A percentile compares a stretch with the other conserved stretches of the same genome.
These are phyloP conservation scores for Leishmania gerbilli DNA, from an alignment of 208 protist genomes.

Conservation along the genomic window DNA sequence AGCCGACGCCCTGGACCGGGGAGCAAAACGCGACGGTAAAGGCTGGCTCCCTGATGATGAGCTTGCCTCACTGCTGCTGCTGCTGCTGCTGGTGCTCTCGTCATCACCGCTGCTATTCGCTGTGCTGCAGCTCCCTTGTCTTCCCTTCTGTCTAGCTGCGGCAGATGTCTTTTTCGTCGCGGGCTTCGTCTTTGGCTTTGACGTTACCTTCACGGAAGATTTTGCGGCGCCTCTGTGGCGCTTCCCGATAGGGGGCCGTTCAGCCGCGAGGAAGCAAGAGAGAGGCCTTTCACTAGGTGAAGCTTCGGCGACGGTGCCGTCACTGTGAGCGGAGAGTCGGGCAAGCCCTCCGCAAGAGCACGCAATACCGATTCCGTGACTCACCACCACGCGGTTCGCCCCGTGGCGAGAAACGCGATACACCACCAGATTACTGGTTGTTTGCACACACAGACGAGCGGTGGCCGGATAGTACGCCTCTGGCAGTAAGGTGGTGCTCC, in stretches of 20 bases:
- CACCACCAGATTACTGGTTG: constrained; percentile 59
- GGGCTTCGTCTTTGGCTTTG: background rate
- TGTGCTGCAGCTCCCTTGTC: background rate
- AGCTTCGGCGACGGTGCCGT: background rate
- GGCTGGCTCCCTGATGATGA: background rate
- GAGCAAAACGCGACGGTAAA: background rate
- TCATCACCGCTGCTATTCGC: constrained; percentile 16
- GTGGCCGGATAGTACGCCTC: constrained; percentile 66
- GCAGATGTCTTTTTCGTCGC: background rate
- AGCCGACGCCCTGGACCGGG: background rate
- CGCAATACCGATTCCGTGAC: constrained; percentile 47
- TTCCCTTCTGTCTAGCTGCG: background rate
- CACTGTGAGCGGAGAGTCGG: background rate
- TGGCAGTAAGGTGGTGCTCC: constrained; percentile 50
- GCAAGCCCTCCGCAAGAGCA: constrained; percentile 14
- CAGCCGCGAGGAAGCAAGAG: background rate
- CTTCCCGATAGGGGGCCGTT: background rate
- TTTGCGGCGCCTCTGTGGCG: background rate
- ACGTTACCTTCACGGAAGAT: background rate
- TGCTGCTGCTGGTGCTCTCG: background rate
- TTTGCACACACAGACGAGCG: constrained; percentile 67
- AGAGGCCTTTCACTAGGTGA: background rate
- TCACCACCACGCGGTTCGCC: constrained; percentile 24
- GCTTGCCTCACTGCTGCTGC: background rate
- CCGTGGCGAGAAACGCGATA: constrained; percentile 67